Evolutionary conservation across 805 yeast genomes (phyloP), one percentile per base, ranked within the genome.

Genomic region (Candida broadrunensis): DNA sequence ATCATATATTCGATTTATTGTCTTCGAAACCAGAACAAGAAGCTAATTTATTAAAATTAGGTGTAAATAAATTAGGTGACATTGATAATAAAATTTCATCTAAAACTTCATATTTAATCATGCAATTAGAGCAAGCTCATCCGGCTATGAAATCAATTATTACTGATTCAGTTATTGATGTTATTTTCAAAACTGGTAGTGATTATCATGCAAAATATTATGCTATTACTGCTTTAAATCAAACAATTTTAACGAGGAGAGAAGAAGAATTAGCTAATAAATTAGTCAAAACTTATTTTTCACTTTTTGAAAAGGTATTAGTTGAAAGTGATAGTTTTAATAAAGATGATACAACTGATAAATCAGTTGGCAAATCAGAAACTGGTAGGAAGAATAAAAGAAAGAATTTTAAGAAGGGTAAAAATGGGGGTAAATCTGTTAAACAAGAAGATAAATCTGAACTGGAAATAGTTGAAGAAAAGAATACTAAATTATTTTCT

Each of bases 21-120:
- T 81, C 81, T 48, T 73, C 84, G 5, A 91, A 90, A 61, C 98
- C 99, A 3, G 99, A 93, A 67, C 99, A 93, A 70, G 99, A 93
- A 63, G 95, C 83, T 38, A 93, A 93, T 61, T 70, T 93, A 49
- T 72, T 93, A 53, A 77, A 89, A 52, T 72, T 93, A 39, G 96
- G 96, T 39, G 93, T 89, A 35, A 93, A 93, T 62, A 93, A 93
- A 60, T 72, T 93, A 27, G 99, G 99, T 65, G 99, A 93, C 59
- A 77, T 78, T 33, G 97, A 91, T 47, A 85, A 87, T 47, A 88
- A 88, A 58, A 96, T 93, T 4, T 80, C 95, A 1, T 85, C 98
- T 1, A 87, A 87, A 56, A 80, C 95, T 1, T 89, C 97, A 4
- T 88, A 79, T 60, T 81, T 83, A 48, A 67, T 93, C 35, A 72